A percentile compares a stretch with the other conserved stretches of the same genome.
These are phyloP conservation scores for Aspergillus baeticus DNA, from an alignment of 495 filamentous ascomycete genomes.

Conservation along the genomic window DNA sequence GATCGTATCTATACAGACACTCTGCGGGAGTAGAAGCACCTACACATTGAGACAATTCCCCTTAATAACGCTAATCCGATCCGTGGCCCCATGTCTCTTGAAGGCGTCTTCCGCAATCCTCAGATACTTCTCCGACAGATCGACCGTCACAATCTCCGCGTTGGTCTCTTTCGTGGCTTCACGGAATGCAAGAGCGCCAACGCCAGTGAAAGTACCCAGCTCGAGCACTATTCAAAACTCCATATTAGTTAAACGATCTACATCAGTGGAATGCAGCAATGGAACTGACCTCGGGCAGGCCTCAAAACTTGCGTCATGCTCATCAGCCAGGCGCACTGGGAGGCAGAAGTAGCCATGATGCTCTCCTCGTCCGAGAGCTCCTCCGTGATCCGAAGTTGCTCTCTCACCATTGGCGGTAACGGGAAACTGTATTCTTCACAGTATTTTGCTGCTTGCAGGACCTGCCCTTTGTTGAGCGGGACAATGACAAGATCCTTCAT, in stretches of 20 bases:
- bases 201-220: slow-evolving; percentile 1
- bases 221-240: slow-evolving; percentile 1
- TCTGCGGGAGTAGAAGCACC: no score
- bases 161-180: background rate
- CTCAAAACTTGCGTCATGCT: background rate
- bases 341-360: background rate
- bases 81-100: background rate
- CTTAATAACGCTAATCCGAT: background rate
- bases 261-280: background rate
- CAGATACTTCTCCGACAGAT: background rate
- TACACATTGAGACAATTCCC: background rate
- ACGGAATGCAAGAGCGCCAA: background rate
- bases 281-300: background rate
- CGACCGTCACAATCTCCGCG: background rate
- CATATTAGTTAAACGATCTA: background rate
- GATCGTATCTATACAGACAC: no score
- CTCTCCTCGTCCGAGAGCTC: background rate
- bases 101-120: background rate
- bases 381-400: background rate
- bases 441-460: background rate
- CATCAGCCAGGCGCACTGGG: slow-evolving; percentile 3
- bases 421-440: background rate
- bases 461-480: background rate
- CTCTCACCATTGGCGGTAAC: background rate
- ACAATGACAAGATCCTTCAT: background rate